Base-by-base conservation (phyloP, 768 basidiomycete genomes). In the Panus rudis region DNA sequence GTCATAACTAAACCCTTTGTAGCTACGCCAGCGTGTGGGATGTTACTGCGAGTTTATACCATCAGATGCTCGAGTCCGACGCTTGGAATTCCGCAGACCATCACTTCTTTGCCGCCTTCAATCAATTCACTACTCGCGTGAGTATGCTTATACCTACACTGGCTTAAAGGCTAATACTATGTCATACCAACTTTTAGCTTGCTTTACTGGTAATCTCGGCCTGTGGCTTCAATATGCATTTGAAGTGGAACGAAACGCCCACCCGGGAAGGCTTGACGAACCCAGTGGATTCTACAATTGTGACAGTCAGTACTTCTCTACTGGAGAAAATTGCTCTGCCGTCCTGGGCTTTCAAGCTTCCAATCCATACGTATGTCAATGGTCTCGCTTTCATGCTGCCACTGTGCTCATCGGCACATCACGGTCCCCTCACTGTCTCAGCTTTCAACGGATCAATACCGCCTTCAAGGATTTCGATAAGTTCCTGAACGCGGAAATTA, bases 401-500 rank as follows among this genome's bases (percentile, higher is more conserved):
- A 35, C 28, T 35, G 6, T 35, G 8, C 33, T 35, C 8, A 35
- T 35, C n/a, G n/a, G n/a, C n/a, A n/a, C n/a, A n/a, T 35, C 33
- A 20, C 16, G 28, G 16, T 16, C 10, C 28, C 16, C 28, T 10
- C 10, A 10, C 33, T 20, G n/a, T 17, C 33, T 7, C 21, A 42
- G 46, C 7, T 21, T 47, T 41, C 20, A 37, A 11, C 40, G 35
- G 7, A 45, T 50, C 20, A 39, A 21, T 11, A 17, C 8, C 5
- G 41, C 28, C 13, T 52, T 39, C 27, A 26, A 41, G 22, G 41
- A 41, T 10, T 46, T 54, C 20, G 42, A 53, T 23, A n/a, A 35
- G 2, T 52, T 49, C 27, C 31, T 60, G 16, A 5, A 41, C 16
- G 41, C 45, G 19, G 46, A 57, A 43, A 48, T 61, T 11, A 32